phyloP scores from a whole-genome alignment of 2,329 filamentous ascomycete species.

The Colletotrichum cordylinicola region DNA sequence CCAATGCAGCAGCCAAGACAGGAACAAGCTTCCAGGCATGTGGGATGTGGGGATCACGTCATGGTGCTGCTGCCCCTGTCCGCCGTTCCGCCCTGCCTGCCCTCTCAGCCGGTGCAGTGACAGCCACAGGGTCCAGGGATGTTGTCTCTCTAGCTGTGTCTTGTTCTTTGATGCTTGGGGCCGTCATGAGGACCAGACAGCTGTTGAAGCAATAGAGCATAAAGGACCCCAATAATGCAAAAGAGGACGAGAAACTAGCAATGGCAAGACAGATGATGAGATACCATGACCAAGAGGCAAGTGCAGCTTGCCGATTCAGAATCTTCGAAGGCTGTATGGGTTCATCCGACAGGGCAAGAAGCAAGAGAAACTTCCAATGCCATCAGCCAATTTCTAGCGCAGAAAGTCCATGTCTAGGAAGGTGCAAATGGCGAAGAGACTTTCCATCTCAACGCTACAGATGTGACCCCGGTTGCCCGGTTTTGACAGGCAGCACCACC shows the following conservation, averaged over 20 bases:
- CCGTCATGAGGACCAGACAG: neutral
- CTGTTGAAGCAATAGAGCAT: neutral
- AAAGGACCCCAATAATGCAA: neutral
- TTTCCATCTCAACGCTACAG: neutral
- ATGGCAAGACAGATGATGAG: neutral
- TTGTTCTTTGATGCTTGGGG: neutral
- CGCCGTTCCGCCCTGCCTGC: neutral
- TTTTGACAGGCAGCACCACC: neutral
- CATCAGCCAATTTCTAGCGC: neutral
- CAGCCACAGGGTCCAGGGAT: neutral
- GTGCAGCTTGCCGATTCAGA: neutral
- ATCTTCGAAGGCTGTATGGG: neutral
- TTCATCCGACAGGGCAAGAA: neutral
- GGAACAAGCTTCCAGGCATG: slow-evolving; percentile 22
- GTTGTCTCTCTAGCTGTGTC: neutral
- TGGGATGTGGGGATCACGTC: slow-evolving; percentile 20
- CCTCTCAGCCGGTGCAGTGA: neutral
- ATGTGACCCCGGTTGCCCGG: neutral
- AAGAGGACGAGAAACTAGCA: neutral
- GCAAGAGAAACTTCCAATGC: neutral
- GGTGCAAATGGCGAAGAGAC: neutral
- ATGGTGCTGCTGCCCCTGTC: slow-evolving; percentile 19
- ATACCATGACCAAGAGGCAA: neutral
- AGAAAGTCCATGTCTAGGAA: neutral
- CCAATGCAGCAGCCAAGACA: slow-evolving; percentile 15